These are phyloP conservation scores for Chenopodium album DNA, from an alignment of 148 eudicot species.

Conservation along the genomic window DNA sequence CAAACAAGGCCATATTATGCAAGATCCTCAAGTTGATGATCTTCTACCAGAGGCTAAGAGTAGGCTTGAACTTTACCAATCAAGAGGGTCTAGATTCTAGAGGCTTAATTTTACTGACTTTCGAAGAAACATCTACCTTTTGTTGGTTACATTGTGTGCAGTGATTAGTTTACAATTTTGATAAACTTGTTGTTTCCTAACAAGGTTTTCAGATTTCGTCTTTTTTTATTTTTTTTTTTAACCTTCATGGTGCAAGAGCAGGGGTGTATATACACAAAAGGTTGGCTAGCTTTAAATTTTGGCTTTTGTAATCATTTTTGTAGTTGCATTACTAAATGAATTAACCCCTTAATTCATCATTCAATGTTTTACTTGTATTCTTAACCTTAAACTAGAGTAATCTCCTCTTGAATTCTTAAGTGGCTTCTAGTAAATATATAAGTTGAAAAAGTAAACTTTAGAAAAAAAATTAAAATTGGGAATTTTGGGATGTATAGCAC, in stretches of 20 bases:
- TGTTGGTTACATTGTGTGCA: neutral
- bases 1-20: conserved; percentile 54
- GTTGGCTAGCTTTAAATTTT: conserved; percentile 7
- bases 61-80: conserved; percentile 70
- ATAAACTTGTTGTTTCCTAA: neutral
- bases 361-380: neutral
- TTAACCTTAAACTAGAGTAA: neutral
- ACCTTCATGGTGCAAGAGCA: neutral
- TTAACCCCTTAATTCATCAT: neutral
- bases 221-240: neutral
- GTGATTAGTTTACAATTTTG: neutral
- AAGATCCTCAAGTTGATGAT: conserved; percentile 39
- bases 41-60: conserved; percentile 53
- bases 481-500: too few relatives aligned
- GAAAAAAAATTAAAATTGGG: too few relatives aligned
- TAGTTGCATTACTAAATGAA: conserved; percentile 12
- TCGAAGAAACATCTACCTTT: neutral
- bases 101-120: conserved; percentile 31
- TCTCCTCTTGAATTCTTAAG: neutral
- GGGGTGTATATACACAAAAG: conserved; percentile 26
- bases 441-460: too few relatives aligned
- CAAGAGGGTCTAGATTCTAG: conserved; percentile 63
- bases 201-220: conserved; percentile 3
- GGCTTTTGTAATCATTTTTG: conserved; percentile 5
- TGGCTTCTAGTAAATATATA: too few relatives aligned